Evolutionary conservation across 768 basidiomycete species (phyloP), one percentile per base, ranked within the genome.

Genomic region (Sarcomyxa edulis): DNA sequence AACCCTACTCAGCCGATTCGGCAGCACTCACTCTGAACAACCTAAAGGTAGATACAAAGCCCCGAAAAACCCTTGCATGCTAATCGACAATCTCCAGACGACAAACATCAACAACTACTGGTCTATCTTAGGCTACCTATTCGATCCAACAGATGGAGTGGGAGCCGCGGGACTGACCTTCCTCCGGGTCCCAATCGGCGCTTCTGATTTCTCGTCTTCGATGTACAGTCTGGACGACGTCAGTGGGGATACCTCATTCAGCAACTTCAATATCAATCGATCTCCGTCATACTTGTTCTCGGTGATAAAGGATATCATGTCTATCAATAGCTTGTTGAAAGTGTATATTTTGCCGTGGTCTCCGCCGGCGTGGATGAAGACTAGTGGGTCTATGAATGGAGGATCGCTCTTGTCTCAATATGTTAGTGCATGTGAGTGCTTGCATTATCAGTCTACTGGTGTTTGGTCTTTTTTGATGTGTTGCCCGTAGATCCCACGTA

Each of bases 331-430:
- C 21, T 34, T 52, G 21, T 45, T 80, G 39, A 72, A 66, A 47
- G 61, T 84, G 14, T 77, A 83, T 44, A 44, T 84, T 5, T 36
- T 81, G 9, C 81, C 86, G 5, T 88, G 86, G 86, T 85, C 84
- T 19, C 82, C 84, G 83, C 85, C 86, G 7, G 81, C 62, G 3
- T 89, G 86, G 85, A 85, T 86, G 83, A 88, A 88, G 56, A 64
- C 61, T 33, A 76, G 70, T 41, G 69, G 68, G 4, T 72, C 73
- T 1, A 84, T 85, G 79, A 66, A 76, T 20, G 84, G 84, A 1
- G 84, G 83, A 21, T 72, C 69, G 8, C 53, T 87, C 35, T 48
- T 67, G 20, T 68, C 74, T 0, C 59, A 65, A 31, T 77, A 74
- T 40, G 56, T 71, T 26, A 54, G 52, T 27, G 53, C 60, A 0